Evolutionary conservation across 2,329 filamentous ascomycete genomes (phyloP).

Genomic region (Bimuria novae-zelandiae): DNA sequence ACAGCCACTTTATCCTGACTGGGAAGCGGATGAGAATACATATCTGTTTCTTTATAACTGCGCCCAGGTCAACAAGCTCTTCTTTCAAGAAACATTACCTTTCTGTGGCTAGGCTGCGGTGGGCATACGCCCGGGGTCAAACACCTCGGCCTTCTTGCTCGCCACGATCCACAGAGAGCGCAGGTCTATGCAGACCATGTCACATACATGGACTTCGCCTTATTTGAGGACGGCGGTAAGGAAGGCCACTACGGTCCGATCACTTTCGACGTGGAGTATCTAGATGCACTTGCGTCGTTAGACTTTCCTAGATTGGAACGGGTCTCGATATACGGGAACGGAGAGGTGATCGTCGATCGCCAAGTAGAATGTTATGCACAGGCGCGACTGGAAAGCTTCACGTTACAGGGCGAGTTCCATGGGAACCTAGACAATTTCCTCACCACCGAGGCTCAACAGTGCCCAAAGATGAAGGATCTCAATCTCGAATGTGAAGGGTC

Average conservation of each 20-base stretch:
- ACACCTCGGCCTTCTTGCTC: neutral
- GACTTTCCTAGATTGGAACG: neutral
- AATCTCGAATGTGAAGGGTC: neutral
- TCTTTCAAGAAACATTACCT: conserved; percentile 1
- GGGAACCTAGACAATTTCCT: neutral
- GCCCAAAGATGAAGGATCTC: neutral
- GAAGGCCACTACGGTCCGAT: neutral
- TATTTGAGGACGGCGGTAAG: neutral
- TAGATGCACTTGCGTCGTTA: neutral
- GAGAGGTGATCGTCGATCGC: neutral
- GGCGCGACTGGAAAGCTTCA: neutral
- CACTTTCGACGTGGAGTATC: neutral
- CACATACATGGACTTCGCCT: neutral
- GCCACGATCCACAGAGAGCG: neutral
- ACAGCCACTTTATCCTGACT: neutral
- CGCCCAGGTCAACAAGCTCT: conserved; percentile 4
- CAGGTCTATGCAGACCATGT: neutral
- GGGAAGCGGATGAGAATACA: neutral
- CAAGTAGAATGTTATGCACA: neutral
- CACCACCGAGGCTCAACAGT: neutral
- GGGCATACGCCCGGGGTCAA: neutral
- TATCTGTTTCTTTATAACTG: neutral
- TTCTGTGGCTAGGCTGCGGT: conserved; percentile 8
- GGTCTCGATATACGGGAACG: neutral
- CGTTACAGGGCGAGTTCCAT: neutral